These are phyloP conservation scores for Cordyceps sp. DNA, from an alignment of 2,329 filamentous ascomycete genomes.

Conservation along the genomic window DNA sequence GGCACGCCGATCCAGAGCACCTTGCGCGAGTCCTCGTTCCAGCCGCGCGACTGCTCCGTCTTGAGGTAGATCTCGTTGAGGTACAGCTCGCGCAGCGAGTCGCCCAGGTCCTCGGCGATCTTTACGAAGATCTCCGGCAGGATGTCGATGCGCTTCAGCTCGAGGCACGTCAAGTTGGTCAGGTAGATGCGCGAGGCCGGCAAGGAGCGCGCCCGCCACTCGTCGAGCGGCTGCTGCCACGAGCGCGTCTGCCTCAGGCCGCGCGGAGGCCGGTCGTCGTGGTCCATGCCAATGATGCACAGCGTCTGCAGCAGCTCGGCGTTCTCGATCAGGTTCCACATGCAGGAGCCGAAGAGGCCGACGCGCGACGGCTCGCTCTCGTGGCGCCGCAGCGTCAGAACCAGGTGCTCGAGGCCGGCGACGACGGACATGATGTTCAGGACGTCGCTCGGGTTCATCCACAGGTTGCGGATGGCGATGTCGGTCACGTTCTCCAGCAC, in stretches of 20 bases:
- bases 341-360: slow-evolving; percentile 23
- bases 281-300: slow-evolving; percentile 28
- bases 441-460: slow-evolving; percentile 33
- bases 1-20: slow-evolving; percentile 28
- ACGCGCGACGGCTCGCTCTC: slow-evolving; percentile 18
- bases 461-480: slow-evolving; percentile 27
- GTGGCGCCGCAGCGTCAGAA: slow-evolving; percentile 28
- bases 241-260: slow-evolving; percentile 20
- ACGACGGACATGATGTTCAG: slow-evolving; percentile 28
- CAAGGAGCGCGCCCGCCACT: slow-evolving; percentile 22
- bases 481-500: slow-evolving; percentile 34
- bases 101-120: slow-evolving; percentile 16
- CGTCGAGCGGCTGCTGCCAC: slow-evolving; percentile 17
- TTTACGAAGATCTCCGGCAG: slow-evolving; percentile 17
- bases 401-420: slow-evolving; percentile 23
- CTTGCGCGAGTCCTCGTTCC: slow-evolving; percentile 15
- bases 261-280: slow-evolving; percentile 19
- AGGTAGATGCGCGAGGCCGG: slow-evolving; percentile 19
- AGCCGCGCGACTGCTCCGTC: slow-evolving; percentile 16
- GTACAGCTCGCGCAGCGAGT: slow-evolving; percentile 25
- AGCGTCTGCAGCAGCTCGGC: slow-evolving; percentile 26
- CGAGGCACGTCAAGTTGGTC: slow-evolving; percentile 22
- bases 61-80: slow-evolving; percentile 29
- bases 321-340: slow-evolving; percentile 32
- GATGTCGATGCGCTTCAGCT: slow-evolving; percentile 25